Percentiles rank a stretch among this genome's conserved stretches.
Evolutionary conservation across 1,284 basidiomycete species (phyloP).

Genomic region (Phlebopus sp.): DNA sequence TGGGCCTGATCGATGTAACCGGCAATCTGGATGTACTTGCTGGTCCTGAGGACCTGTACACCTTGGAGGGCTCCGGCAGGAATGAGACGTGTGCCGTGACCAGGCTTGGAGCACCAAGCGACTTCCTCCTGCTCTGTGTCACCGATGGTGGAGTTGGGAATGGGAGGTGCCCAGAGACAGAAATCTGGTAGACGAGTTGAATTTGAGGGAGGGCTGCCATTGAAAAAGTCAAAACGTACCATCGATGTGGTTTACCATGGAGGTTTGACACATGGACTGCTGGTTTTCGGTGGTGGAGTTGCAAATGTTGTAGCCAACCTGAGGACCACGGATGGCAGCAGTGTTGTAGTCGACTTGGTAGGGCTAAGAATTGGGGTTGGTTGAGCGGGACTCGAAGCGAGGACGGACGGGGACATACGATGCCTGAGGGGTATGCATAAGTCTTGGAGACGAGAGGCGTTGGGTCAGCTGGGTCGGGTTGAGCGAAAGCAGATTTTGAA

Average conservation of each 20-base stretch:
- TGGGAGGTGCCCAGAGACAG: conserved; percentile 39
- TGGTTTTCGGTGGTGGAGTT: conserved; percentile 48
- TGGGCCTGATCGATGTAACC: conserved; percentile 62
- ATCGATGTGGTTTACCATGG: conserved; percentile 31
- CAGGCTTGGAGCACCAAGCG: conserved; percentile 59
- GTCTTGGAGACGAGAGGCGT: conserved; percentile 51
- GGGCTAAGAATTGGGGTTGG: conserved; percentile 18
- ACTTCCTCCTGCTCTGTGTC: conserved; percentile 59
- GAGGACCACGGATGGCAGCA: conserved; percentile 40
- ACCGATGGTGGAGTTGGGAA: conserved; percentile 39
- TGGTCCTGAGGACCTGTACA: conserved; percentile 55
- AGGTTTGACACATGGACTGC: conserved; percentile 43
- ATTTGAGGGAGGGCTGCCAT: no score
- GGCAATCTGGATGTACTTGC: conserved; percentile 60
- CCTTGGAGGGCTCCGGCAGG: conserved; percentile 48
- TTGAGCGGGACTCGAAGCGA: background rate
- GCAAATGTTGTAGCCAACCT: conserved; percentile 44
- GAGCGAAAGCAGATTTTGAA: conserved; percentile 31
- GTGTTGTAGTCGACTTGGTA: conserved; percentile 46
- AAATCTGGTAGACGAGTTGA: conserved; percentile 29
- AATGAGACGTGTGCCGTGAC: conserved; percentile 56
- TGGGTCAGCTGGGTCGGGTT: conserved; percentile 35
- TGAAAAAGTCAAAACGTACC: conserved; percentile 16
- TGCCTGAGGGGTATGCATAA: conserved; percentile 46
- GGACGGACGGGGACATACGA: conserved; percentile 37